Conservation (phyloP, 2,329 filamentous ascomycete genomes). For the Claviceps capensis region DNA sequence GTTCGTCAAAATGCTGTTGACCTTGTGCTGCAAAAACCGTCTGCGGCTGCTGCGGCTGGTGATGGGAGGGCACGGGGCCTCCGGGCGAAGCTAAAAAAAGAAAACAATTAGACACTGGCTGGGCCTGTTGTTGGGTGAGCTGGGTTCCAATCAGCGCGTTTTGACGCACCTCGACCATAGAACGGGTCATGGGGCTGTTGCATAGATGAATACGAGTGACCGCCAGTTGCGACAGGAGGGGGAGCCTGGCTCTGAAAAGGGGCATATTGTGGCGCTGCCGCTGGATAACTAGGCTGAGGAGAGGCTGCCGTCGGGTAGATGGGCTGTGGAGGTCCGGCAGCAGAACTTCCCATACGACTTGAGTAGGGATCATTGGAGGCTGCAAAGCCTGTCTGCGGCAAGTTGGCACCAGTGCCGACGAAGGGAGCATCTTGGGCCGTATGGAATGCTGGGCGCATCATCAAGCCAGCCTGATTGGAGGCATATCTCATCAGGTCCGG, state of each 20-base stretch:
- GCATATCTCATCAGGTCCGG: constrained; percentile 19
- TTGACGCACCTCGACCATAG: constrained; percentile 48
- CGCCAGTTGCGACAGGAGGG: constrained; percentile 12
- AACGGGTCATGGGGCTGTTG: constrained; percentile 32
- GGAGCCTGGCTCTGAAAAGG: constrained; percentile 24
- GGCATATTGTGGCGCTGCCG: constrained; percentile 15
- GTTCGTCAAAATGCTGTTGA: constrained; percentile 38
- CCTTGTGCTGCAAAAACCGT: constrained; percentile 30
- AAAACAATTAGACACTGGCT: constrained; percentile 26
- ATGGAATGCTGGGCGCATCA: constrained; percentile 20
- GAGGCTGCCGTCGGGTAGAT: constrained; percentile 20
- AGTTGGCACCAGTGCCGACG: constrained; percentile 23
- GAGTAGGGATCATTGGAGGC: constrained; percentile 18
- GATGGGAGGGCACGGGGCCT: constrained; percentile 23
- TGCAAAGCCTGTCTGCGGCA: constrained; percentile 14
- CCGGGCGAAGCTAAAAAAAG: constrained; percentile 39
- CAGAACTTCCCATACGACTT: constrained; percentile 16
- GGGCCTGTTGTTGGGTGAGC: constrained; percentile 7
- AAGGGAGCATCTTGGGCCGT: constrained; percentile 19
- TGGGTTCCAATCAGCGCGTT: constrained; percentile 6
- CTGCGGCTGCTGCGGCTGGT: constrained; percentile 13
- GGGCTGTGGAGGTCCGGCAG: constrained; percentile 18
- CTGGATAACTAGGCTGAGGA: constrained; percentile 19
- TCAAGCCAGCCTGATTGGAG: constrained; percentile 15
- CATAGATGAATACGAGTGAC: constrained; percentile 21